Evolutionary conservation across 257 asterid species (phyloP).

Genomic region (Petrea volubilis): DNA sequence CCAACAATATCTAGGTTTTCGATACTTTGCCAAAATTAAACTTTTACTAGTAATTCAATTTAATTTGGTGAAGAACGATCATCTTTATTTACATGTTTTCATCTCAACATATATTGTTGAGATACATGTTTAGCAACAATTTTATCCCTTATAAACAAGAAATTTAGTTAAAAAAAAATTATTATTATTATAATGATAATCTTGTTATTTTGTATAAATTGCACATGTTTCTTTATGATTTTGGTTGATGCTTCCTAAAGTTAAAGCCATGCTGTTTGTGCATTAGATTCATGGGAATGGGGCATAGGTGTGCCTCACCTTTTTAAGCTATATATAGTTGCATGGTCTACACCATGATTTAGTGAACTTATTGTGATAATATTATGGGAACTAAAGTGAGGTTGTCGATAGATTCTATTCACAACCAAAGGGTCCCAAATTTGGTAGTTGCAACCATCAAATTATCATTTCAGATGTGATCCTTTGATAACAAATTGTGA

Average conservation of each 20-base stretch:
- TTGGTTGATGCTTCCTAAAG: conserved; percentile 29
- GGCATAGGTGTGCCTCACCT: conserved; percentile 36
- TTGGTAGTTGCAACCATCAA: conserved; percentile 47
- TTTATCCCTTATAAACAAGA: not conserved
- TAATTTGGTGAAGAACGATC: no score
- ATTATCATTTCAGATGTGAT: conserved; percentile 31
- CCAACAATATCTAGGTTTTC: no score
- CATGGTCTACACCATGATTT: conserved; percentile 59
- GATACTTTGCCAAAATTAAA: no score
- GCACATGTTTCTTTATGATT: not conserved
- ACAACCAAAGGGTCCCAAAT: conserved; percentile 37
- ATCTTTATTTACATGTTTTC: no score
- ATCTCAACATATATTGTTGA: no score
- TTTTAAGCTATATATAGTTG: conserved; percentile 49
- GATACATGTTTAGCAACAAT: not conserved
- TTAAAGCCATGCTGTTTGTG: conserved; percentile 21
- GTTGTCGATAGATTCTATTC: conserved; percentile 28
- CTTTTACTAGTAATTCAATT: no score
- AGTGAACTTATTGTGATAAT: conserved; percentile 33
- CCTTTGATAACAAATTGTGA: not conserved
- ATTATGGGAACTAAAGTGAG: conserved; percentile 41
- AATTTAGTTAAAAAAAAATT: no score
- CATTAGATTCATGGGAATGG: conserved; percentile 19
- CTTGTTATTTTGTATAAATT: not conserved
- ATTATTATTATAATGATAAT: no score